These are phyloP conservation scores for Bryoerythrophyllum caledonicum DNA, from an alignment of 225 moss, liverwort and hornwort genomes.

Conservation along the genomic window DNA sequence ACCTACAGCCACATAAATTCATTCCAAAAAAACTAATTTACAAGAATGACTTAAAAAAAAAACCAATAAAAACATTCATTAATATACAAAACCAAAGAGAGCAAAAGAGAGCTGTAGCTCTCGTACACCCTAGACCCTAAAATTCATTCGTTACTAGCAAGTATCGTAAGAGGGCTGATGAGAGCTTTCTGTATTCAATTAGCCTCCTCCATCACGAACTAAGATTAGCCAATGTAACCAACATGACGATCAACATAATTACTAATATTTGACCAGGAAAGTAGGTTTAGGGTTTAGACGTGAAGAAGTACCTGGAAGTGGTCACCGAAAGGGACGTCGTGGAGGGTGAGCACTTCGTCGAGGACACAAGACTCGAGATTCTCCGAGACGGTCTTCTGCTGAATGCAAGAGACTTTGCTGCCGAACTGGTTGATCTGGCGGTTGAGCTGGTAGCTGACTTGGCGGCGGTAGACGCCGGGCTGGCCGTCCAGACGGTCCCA, in stretches of 20 bases:
- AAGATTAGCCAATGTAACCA: too few relatives aligned
- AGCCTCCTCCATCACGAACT: too few relatives aligned
- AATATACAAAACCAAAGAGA: not conserved
- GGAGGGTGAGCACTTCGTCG: conserved; percentile 79
- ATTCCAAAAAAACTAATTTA: not conserved
- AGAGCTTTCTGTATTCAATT: too few relatives aligned
- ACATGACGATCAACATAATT: too few relatives aligned
- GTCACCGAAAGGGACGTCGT: conserved; percentile 90
- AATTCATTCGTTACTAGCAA: too few relatives aligned
- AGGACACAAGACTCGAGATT: conserved; percentile 38
- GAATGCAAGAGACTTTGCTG: conserved; percentile 74
- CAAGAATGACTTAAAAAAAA: too few relatives aligned
- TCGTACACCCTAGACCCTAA: too few relatives aligned
- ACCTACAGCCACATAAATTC: conserved; percentile 35
- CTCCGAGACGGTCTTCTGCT: conserved; percentile 60
- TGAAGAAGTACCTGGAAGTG: conserved; percentile 66
- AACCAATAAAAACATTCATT: not conserved
- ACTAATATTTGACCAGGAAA: too few relatives aligned
- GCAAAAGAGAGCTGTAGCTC: not conserved
- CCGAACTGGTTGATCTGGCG: conserved; percentile 76
- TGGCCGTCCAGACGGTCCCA: conserved; percentile 76
- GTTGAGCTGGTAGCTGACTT: conserved; percentile 77
- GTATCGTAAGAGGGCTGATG: too few relatives aligned
- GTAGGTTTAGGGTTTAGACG: too few relatives aligned
- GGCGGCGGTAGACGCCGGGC: conserved; percentile 52